phyloP scores from a whole-genome alignment of 306 rosid species.

The Rosa lucieae region DNA sequence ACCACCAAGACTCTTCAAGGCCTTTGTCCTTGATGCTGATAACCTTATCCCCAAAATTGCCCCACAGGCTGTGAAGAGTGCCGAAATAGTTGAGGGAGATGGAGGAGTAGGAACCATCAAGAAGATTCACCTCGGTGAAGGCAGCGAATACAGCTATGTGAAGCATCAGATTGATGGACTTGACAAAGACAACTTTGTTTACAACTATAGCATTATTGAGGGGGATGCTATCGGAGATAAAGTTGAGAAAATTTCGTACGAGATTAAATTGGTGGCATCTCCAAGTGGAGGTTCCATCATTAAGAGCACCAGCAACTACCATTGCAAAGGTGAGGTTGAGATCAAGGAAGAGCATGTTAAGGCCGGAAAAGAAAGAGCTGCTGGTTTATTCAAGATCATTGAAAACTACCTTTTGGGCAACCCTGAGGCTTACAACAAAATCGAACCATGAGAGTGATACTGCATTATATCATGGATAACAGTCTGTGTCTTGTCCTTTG shows the following conservation, averaged over 20 bases:
- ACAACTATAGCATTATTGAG: conserved; percentile 26
- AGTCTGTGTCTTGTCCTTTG: background rate
- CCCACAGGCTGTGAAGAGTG: too few relatives aligned
- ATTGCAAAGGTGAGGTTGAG: conserved; percentile 21
- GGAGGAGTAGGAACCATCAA: too few relatives aligned
- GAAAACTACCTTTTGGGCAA: background rate
- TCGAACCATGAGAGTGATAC: background rate
- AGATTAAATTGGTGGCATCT: conserved; percentile 20
- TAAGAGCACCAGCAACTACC: conserved; percentile 26
- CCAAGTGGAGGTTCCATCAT: conserved; percentile 25
- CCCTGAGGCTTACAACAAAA: background rate
- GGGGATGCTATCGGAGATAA: conserved; percentile 26
- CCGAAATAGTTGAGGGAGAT: too few relatives aligned
- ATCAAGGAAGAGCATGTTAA: background rate
- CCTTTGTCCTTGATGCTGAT: too few relatives aligned
- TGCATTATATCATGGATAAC: background rate
- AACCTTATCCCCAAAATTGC: too few relatives aligned
- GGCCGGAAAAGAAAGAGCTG: background rate
- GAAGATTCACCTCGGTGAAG: too few relatives aligned
- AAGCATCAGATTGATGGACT: too few relatives aligned
- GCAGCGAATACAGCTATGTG: too few relatives aligned
- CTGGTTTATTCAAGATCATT: conserved; percentile 2
- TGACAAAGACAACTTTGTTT: too few relatives aligned
- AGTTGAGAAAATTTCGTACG: background rate
- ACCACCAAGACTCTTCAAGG: too few relatives aligned